A percentile compares a stretch with the other conserved stretches of the same genome.
These are phyloP conservation scores for Aurinia saxatilis DNA, from an alignment of 345 rosid genomes.

Conservation along the genomic window DNA sequence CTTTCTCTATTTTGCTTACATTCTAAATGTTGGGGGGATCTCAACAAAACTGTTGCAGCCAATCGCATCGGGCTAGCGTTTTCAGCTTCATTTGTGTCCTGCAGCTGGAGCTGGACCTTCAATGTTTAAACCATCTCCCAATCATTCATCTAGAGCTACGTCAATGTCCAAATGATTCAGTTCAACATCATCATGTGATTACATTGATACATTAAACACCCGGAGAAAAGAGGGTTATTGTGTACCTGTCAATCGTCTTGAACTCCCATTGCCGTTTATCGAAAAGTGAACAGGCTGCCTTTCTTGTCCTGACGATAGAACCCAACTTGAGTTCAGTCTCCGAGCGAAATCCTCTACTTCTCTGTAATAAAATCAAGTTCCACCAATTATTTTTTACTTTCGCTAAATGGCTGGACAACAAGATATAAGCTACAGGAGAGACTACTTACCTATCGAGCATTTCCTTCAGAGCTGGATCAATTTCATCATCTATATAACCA, in stretches of 20 bases:
- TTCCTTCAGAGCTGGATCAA: slow-evolving; percentile 84
- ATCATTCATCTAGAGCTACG: slow-evolving; percentile 19
- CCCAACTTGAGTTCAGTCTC: slow-evolving; percentile 82
- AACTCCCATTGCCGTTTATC: slow-evolving; percentile 45
- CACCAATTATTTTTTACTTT: neutral
- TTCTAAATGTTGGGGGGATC: slow-evolving; percentile 11
- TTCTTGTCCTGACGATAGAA: slow-evolving; percentile 59
- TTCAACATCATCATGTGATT: neutral
- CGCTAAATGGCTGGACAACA: neutral
- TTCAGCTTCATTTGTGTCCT: slow-evolving; percentile 22
- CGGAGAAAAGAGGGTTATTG: neutral
- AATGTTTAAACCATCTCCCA: slow-evolving; percentile 12
- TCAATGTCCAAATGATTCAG: neutral
- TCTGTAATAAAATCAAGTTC: slow-evolving; percentile 30
- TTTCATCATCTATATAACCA: slow-evolving; percentile 68
- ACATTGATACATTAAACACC: too few relatives aligned
- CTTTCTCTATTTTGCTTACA: slow-evolving; percentile 25
- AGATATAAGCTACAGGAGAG: neutral
- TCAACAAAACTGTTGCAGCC: slow-evolving; percentile 33
- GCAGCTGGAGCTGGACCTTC: slow-evolving; percentile 31
- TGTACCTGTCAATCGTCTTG: slow-evolving; percentile 46
- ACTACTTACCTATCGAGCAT: slow-evolving; percentile 73
- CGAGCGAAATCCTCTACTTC: slow-evolving; percentile 96
- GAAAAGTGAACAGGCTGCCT: slow-evolving; percentile 43
- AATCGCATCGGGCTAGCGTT: slow-evolving; percentile 12